Conservation (phyloP, 257 asterid genomes). For the Solanum lycopersicoides region DNA sequence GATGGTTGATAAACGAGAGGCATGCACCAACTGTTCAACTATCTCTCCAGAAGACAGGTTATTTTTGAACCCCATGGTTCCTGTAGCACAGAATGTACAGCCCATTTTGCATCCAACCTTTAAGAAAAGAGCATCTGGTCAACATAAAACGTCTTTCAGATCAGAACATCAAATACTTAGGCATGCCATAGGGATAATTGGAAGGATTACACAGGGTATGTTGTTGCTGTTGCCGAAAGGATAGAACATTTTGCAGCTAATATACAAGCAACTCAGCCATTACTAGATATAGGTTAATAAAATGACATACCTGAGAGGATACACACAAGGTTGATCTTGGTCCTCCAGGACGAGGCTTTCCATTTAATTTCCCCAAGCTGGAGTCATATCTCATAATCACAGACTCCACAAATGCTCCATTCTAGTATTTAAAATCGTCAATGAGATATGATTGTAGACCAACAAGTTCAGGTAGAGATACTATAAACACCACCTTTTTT, state of each 20-base stretch:
- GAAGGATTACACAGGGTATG: not conserved
- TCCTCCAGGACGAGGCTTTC: slow-evolving; percentile 96
- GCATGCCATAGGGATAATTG: not conserved
- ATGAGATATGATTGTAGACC: not conserved
- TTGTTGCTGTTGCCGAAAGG: not conserved
- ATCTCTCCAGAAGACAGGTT: slow-evolving; percentile 91
- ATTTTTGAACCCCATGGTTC: slow-evolving; percentile 92
- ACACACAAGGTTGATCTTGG: slow-evolving; percentile 85
- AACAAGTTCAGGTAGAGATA: not conserved
- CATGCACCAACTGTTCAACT: slow-evolving; percentile 86
- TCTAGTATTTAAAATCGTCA: slow-evolving; percentile 29
- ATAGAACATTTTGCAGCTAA: not conserved
- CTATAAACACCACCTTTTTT: not conserved
- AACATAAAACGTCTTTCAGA: not conserved
- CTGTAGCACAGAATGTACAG: slow-evolving; percentile 95
- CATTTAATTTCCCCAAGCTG: slow-evolving; percentile 65
- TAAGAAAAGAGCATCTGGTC: not conserved
- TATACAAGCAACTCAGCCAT: not conserved
- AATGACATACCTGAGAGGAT: slow-evolving; percentile 70
- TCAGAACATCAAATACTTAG: not conserved
- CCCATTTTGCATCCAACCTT: slow-evolving; percentile 99
- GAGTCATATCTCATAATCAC: slow-evolving; percentile 94
- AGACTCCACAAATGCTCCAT: slow-evolving; percentile 88
- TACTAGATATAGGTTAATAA: not conserved
- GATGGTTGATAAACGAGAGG: slow-evolving; percentile 70